Conservation (phyloP, 805 yeast genomes). For the Suhomyces vadensis region DNA sequence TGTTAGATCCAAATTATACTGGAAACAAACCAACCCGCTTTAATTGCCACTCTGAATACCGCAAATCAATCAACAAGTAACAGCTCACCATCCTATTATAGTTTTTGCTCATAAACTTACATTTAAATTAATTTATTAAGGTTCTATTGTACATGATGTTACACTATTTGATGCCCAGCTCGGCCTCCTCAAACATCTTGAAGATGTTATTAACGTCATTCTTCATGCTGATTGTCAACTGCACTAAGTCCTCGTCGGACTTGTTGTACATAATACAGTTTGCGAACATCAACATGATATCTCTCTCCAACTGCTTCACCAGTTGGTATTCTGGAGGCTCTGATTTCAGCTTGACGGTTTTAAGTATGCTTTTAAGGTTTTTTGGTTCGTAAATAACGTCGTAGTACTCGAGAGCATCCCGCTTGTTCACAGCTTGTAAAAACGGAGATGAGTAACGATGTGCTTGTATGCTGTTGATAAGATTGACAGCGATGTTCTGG, state of each 20-base stretch:
- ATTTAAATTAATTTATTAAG: neutral
- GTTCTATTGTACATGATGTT: neutral
- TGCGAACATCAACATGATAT: conserved; percentile 74
- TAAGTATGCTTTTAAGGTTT: conserved; percentile 64
- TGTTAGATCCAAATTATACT: too few relatives aligned
- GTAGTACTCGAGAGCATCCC: conserved; percentile 70
- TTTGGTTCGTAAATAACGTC: conserved; percentile 60
- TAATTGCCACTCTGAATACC: too few relatives aligned
- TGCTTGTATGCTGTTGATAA: conserved; percentile 64
- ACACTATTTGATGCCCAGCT: conserved; percentile 17
- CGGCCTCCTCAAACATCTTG: conserved; percentile 60
- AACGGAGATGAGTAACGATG: conserved; percentile 76
- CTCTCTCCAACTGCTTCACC: conserved; percentile 64
- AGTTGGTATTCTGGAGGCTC: conserved; percentile 47
- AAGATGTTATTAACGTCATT: conserved; percentile 59
- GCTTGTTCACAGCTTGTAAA: conserved; percentile 63
- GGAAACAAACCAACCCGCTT: too few relatives aligned
- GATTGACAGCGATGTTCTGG: conserved; percentile 59
- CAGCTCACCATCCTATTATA: too few relatives aligned
- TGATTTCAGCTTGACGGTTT: conserved; percentile 48
- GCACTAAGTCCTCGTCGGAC: conserved; percentile 59
- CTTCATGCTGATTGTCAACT: conserved; percentile 70
- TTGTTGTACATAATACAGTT: conserved; percentile 83
- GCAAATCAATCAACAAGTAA: too few relatives aligned
- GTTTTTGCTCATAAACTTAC: too few relatives aligned